phyloP scores from a whole-genome alignment of 2,329 filamentous ascomycete genomes.

The Didymella pinodella region DNA sequence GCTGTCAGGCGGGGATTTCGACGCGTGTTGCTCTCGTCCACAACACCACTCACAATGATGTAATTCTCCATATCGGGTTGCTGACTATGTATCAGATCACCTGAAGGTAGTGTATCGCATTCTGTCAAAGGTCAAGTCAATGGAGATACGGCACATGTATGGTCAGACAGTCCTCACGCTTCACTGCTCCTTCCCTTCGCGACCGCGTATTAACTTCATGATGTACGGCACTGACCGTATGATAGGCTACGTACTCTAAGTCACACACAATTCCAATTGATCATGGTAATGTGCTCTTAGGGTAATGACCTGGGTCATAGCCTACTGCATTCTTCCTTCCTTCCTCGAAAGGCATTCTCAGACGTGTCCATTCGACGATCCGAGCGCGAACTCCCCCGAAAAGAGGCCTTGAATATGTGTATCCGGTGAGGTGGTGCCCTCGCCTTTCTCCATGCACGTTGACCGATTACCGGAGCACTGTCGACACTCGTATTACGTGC shows the following conservation, averaged over 20 bases:
- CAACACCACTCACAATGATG: background rate
- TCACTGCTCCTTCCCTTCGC: background rate
- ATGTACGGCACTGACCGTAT: background rate
- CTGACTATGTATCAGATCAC: background rate
- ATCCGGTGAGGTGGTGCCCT: background rate
- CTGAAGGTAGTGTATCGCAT: background rate
- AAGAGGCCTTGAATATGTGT: background rate
- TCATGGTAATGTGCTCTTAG: background rate
- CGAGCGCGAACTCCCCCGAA: background rate
- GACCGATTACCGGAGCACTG: background rate
- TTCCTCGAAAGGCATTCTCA: background rate
- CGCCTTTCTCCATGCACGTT: background rate
- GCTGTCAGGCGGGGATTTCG: background rate
- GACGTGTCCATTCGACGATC: background rate
- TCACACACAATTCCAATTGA: background rate
- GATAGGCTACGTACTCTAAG: background rate
- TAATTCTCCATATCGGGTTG: no score
- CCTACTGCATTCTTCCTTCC: background rate
- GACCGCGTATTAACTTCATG: background rate
- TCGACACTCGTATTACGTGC: background rate
- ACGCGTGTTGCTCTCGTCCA: conserved; percentile 1
- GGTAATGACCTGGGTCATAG: no score
- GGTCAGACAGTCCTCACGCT: background rate
- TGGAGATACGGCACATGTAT: background rate
- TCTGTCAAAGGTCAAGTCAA: background rate